phyloP scores from a whole-genome alignment of 495 filamentous ascomycete genomes.

The Copromyces sp. region DNA sequence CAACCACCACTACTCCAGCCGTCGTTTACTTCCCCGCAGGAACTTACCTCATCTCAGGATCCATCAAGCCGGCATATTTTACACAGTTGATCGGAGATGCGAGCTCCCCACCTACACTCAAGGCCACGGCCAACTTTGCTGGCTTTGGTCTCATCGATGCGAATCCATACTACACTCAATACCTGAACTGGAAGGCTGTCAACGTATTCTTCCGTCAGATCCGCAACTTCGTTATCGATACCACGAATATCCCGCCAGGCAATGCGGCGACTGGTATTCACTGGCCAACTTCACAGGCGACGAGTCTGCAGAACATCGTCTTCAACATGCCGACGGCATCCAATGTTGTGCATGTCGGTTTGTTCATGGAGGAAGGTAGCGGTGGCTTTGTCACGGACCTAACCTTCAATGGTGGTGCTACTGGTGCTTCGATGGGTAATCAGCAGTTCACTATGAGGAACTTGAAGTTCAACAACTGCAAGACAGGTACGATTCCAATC shows the following conservation, averaged over 20 bases:
- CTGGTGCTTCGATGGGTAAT: conserved; percentile 57
- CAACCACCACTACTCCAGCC: conserved; percentile 64
- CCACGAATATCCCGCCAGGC: conserved; percentile 48
- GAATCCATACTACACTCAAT: conserved; percentile 51
- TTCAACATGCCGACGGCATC: conserved; percentile 56
- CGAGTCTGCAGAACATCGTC: conserved; percentile 66
- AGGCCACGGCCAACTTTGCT: conserved; percentile 52
- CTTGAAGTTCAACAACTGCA: conserved; percentile 51
- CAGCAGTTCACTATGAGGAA: conserved; percentile 79
- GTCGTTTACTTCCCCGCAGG: conserved; percentile 73
- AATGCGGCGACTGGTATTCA: conserved; percentile 55
- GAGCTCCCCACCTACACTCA: conserved; percentile 36
- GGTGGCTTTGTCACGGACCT: conserved; percentile 58
- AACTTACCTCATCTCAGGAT: conserved; percentile 58
- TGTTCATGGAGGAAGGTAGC: conserved; percentile 63
- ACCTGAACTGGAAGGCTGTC: conserved; percentile 45
- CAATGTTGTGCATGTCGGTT: conserved; percentile 55
- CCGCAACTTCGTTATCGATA: conserved; percentile 67
- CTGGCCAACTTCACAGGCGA: conserved; percentile 70
- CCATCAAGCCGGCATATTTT: conserved; percentile 55
- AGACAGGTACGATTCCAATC: conserved; percentile 34
- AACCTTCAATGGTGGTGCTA: conserved; percentile 62
- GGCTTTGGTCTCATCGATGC: conserved; percentile 60
- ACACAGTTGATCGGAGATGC: conserved; percentile 49
- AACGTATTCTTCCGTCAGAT: conserved; percentile 74